phyloP scores from a whole-genome alignment of 129 eudicot genomes.

The Artemisia annua region DNA sequence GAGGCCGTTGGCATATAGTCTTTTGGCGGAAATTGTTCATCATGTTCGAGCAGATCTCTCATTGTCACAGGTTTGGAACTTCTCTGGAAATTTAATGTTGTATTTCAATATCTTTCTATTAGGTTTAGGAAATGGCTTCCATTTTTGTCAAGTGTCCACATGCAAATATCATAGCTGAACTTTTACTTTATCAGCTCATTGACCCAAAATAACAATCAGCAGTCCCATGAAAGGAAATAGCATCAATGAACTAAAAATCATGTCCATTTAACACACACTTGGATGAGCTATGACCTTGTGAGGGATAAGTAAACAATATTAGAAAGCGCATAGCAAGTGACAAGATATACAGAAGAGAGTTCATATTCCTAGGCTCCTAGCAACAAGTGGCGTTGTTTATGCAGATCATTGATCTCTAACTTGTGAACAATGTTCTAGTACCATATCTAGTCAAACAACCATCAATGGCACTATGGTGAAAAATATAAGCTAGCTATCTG shows the following conservation, averaged over 20 bases:
- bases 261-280: conserved; percentile 10
- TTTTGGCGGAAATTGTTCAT: conserved; percentile 95
- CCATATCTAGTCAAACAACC: conserved; percentile 12
- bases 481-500: not conserved
- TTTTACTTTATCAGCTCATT: not conserved
- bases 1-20: conserved; percentile 97
- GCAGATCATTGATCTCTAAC: conserved; percentile 4
- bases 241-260: conserved; percentile 17
- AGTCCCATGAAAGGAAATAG: conserved; percentile 3
- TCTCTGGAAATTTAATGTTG: conserved; percentile 1
- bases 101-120: not conserved
- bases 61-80: conserved; percentile 75
- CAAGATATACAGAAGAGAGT: conserved; percentile 5
- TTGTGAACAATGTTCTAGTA: not conserved
- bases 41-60: conserved; percentile 94
- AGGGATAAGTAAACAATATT: conserved; percentile 14
- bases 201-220: not conserved
- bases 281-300: conserved; percentile 18
- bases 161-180: conserved; percentile 8
- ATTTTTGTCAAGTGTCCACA: conserved; percentile 5
- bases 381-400: not conserved
- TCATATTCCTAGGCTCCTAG: too few relatives aligned
- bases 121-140: conserved; percentile 5
- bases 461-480: not conserved
- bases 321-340: not conserved